phyloP scores from a whole-genome alignment of 768 basidiomycete genomes.

The Mrakia gelida region DNA sequence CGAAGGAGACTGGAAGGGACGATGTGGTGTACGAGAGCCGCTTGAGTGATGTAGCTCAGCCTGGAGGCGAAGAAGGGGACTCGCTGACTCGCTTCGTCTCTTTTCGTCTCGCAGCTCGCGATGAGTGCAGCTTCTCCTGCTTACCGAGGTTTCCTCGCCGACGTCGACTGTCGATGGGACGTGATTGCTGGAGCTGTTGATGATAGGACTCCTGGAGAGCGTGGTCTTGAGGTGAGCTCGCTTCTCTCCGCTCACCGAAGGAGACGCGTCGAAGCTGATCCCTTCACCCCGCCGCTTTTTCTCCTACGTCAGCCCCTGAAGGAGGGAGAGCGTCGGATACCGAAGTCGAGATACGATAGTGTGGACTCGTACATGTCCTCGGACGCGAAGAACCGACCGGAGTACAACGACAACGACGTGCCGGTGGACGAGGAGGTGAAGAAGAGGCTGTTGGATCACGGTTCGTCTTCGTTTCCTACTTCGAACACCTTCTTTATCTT shows the following conservation, averaged over 20 bases:
- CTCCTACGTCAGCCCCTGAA: slow-evolving; percentile 60
- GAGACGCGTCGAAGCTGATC: background rate
- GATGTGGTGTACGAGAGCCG: background rate
- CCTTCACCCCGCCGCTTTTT: background rate
- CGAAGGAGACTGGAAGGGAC: background rate
- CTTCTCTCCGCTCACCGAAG: slow-evolving; percentile 8
- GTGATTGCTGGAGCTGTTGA: slow-evolving; percentile 98
- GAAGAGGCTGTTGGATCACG: slow-evolving; percentile 67
- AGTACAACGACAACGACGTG: slow-evolving; percentile 83
- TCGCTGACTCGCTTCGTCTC: background rate
- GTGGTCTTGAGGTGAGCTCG: slow-evolving; percentile 68
- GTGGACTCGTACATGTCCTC: slow-evolving; percentile 90
- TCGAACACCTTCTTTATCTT: background rate
- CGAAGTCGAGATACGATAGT: slow-evolving; percentile 95
- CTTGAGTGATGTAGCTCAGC: background rate
- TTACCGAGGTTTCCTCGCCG: slow-evolving; percentile 89
- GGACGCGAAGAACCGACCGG: slow-evolving; percentile 78
- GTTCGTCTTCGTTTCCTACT: slow-evolving; percentile 49
- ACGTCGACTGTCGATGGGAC: slow-evolving; percentile 98
- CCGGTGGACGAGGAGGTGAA: slow-evolving; percentile 74
- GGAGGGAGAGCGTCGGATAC: slow-evolving; percentile 69
- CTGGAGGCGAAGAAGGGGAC: background rate
- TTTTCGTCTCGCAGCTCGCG: slow-evolving; percentile 59
- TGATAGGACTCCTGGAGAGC: slow-evolving; percentile 91
- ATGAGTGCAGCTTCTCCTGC: slow-evolving; percentile 90